phyloP scores from a whole-genome alignment of 1,139 yeast genomes.

The Debaryomyces psychrophilus region DNA sequence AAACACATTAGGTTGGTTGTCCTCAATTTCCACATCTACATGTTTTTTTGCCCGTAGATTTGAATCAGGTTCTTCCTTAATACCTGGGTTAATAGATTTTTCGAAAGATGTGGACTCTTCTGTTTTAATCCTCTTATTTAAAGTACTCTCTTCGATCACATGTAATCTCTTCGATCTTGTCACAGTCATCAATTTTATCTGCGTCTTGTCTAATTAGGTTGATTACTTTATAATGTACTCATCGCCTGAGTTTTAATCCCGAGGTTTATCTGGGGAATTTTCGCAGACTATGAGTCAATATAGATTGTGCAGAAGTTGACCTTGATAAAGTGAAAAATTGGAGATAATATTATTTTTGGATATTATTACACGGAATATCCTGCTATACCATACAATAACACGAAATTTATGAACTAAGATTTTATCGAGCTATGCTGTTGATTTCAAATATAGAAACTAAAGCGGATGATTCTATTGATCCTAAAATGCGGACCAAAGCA shows the following conservation, averaged over 20 bases:
- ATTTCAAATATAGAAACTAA: neutral
- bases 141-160: neutral
- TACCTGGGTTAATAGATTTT: neutral
- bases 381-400: neutral
- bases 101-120: neutral
- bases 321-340: neutral
- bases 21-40: constrained; percentile 17
- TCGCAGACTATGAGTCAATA: constrained; percentile 9
- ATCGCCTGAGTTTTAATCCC: constrained; percentile 7
- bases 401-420: neutral
- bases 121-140: neutral
- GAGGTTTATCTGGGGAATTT: constrained; percentile 8
- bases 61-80: neutral
- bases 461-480: neutral
- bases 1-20: constrained; percentile 18
- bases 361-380: neutral
- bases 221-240: neutral
- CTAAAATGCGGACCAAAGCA: constrained; percentile 5
- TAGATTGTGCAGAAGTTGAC: neutral
- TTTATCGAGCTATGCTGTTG: neutral
- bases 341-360: neutral
- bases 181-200: neutral
- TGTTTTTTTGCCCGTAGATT: constrained; percentile 6
- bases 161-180: neutral
- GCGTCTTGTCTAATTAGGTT: neutral